These are phyloP conservation scores for Russula earlei DNA, from an alignment of 768 basidiomycete genomes.

Conservation along the genomic window DNA sequence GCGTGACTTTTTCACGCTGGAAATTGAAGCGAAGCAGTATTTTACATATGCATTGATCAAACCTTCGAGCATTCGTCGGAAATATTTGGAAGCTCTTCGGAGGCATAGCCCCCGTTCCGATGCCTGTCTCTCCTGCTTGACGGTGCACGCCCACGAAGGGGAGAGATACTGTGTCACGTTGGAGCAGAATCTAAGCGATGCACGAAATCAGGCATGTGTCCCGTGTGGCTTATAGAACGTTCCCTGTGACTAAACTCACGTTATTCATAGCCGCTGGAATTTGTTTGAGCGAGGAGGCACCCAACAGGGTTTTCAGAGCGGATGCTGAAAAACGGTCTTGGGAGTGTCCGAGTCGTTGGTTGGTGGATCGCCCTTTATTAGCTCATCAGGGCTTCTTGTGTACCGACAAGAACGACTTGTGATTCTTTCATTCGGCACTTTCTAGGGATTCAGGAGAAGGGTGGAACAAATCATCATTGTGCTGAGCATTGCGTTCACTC, in stretches of 20 bases:
- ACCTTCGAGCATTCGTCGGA: not conserved
- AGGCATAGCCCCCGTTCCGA: not conserved
- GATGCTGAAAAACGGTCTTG: too few species aligned
- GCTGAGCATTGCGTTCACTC: too few species aligned
- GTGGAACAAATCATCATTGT: too few species aligned
- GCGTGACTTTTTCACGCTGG: not conserved
- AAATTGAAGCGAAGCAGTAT: not conserved
- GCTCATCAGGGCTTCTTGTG: too few species aligned
- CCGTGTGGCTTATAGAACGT: not conserved
- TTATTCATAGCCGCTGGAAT: not conserved
- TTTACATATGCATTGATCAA: not conserved
- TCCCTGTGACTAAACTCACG: not conserved
- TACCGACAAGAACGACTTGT: too few species aligned
- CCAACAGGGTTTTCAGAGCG: too few species aligned
- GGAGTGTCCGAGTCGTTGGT: too few species aligned
- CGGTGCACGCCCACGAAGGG: not conserved
- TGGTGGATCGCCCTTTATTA: too few species aligned
- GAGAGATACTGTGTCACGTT: not conserved
- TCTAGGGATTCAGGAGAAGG: too few species aligned
- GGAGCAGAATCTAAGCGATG: not conserved
- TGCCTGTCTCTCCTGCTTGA: not conserved
- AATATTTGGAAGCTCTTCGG: not conserved
- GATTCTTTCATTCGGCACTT: too few species aligned
- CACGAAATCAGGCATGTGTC: not conserved
- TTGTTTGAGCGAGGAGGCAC: not conserved